Evolutionary conservation across 2,329 filamentous ascomycete species (phyloP), one percentile per base, ranked within the genome.

Genomic region (Colletotrichum scovillei): DNA sequence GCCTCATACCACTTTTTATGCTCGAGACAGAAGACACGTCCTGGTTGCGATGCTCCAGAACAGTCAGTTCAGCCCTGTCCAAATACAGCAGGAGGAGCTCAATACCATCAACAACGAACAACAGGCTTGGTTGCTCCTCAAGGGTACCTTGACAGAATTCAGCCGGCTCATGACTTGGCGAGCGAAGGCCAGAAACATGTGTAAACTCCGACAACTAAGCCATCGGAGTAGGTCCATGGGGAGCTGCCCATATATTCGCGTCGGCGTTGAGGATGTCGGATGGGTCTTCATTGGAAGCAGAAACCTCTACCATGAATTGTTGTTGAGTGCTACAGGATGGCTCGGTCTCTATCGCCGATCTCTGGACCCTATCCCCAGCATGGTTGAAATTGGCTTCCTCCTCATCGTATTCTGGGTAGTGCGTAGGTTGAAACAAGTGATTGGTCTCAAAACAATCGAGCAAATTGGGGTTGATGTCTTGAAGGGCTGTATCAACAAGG

Each of bases 141-240:
- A 28, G 2, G 11, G 63, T 32, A 32, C 63, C 63, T 38, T 30
- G 30, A 57, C 52, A 56, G 63, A 56, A 28, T 28, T 32, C 63
- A 65, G 30, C 63, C 63, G 38, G 38, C 49, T 49, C 63, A 56
- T 22, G 30, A 52, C 5, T 22, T 42, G 35, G 22, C 30, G 63
- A 24, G 55, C 38, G n/a, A 11, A 42, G 32, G 63, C 49, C 52
- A 22, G 52, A 30, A 16, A 5, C 52, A 26, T n/a, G 52, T 46
- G 63, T 26, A 16, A 12, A 42, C 22, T 57, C 38, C n/a, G 24
- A 42, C 49, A 42, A 65, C 63, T 65, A 65, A 65, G 63, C 38
- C 22, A 19, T 55, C 62, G n/a, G 46, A 64, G 32, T 38, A 35
- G 30, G 46, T 7, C 9, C 28, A 2, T 35, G 30, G 19, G n/a